phyloP scores from a whole-genome alignment of 805 yeast genomes.

The Scheffersomyces lignosus region DNA sequence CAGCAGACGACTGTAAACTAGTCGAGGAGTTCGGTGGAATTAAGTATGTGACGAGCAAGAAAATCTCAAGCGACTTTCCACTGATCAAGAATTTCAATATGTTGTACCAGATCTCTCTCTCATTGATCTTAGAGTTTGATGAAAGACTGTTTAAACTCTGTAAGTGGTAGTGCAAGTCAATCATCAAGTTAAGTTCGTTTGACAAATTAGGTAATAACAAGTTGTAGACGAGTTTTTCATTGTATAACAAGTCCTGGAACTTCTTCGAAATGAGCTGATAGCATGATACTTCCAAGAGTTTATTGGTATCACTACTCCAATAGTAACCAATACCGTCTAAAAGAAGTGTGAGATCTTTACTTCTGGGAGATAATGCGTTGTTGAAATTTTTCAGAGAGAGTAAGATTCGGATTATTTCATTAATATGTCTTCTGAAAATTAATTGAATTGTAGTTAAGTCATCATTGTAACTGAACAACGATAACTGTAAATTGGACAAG shows the following conservation, averaged over 20 bases:
- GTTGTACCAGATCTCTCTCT: slow-evolving; percentile 42
- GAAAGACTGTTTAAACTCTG: slow-evolving; percentile 32
- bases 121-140: slow-evolving; percentile 19
- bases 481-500: slow-evolving; percentile 40
- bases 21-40: slow-evolving; percentile 43
- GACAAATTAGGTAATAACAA: slow-evolving; percentile 35
- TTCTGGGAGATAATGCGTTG: slow-evolving; percentile 14
- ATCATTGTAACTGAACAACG: slow-evolving; percentile 46
- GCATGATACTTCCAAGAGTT: slow-evolving; percentile 41
- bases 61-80: slow-evolving; percentile 41
- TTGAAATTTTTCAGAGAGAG: slow-evolving; percentile 38
- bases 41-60: slow-evolving; percentile 39
- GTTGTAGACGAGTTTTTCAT: slow-evolving; percentile 31
- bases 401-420: slow-evolving; percentile 40
- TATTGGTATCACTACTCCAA: slow-evolving; percentile 43
- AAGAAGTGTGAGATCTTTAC: slow-evolving; percentile 23
- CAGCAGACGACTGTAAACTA: slow-evolving; percentile 35
- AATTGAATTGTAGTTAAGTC: slow-evolving; percentile 46
- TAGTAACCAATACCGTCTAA: slow-evolving; percentile 45
- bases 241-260: slow-evolving; percentile 34
- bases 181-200: slow-evolving; percentile 42
- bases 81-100: slow-evolving; percentile 42
- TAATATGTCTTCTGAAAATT: slow-evolving; percentile 44
- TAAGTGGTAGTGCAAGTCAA: slow-evolving; percentile 43
- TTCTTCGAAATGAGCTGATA: slow-evolving; percentile 37